These are phyloP conservation scores for Alnus glutinosa DNA, from an alignment of 306 rosid species.

Conservation along the genomic window DNA sequence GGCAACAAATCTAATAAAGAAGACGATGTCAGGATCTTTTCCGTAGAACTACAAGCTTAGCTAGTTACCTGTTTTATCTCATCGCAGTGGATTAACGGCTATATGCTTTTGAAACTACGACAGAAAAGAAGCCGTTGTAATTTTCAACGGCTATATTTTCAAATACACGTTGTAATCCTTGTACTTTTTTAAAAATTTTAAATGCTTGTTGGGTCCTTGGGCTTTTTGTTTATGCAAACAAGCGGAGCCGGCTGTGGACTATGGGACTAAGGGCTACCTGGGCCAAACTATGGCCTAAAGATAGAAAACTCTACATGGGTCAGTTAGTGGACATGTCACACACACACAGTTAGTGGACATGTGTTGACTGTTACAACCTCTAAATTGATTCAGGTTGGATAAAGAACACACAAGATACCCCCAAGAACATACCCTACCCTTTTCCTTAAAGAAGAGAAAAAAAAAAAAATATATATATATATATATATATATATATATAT, in stretches of 20 bases:
- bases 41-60: neutral
- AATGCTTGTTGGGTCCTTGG: no score
- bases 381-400: neutral
- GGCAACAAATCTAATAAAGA: neutral
- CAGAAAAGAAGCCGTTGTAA: neutral
- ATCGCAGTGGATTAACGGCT: neutral
- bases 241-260: no score
- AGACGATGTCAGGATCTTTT: neutral
- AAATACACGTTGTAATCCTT: neutral
- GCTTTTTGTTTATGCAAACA: no score
- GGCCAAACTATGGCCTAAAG: no score
- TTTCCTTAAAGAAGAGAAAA: no score
- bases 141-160: neutral
- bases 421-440: no score
- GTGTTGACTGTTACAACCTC: neutral
- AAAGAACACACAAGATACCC: neutral
- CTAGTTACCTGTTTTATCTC: neutral
- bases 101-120: neutral
- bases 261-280: no score
- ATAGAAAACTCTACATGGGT: no score
- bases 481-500: no score
- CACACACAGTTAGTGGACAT: neutral
- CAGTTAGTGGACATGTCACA: no score
- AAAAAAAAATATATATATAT: no score
- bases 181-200: no score